Percentiles rank a stretch among this genome's conserved stretches.
Evolutionary conservation across 257 asterid genomes (phyloP).

Genomic region (Salvia hispanica): DNA sequence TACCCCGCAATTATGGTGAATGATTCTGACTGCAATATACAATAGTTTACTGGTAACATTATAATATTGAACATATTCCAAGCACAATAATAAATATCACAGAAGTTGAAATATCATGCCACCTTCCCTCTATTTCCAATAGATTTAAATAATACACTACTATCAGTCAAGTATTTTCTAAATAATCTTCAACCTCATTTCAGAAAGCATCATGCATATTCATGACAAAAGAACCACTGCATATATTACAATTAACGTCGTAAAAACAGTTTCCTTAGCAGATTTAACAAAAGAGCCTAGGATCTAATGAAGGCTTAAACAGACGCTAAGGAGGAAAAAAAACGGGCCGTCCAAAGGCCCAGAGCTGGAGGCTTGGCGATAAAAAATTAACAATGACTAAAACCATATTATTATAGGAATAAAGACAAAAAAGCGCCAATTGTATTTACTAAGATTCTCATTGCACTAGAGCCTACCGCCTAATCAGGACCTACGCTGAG

Average conservation of each 20-base stretch:
- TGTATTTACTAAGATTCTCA: neutral
- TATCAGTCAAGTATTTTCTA: too few species aligned
- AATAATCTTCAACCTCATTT: too few species aligned
- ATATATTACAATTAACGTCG: neutral
- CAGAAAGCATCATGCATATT: neutral
- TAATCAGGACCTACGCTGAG: neutral
- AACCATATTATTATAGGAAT: constrained; percentile 4
- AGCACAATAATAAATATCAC: neutral
- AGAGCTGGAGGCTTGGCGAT: neutral
- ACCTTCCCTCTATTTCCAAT: neutral
- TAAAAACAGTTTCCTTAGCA: too few species aligned
- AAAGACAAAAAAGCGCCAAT: neutral
- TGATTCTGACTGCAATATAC: too few species aligned
- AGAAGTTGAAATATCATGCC: constrained; percentile 5
- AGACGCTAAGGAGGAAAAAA: neutral
- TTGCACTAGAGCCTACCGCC: neutral
- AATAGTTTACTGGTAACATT: too few species aligned
- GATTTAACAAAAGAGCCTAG: neutral
- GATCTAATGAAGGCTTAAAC: neutral
- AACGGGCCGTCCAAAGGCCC: neutral
- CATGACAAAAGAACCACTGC: neutral
- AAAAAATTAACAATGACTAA: neutral
- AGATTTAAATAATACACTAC: too few species aligned
- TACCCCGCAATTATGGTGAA: too few species aligned
- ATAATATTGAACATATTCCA: too few species aligned